phyloP scores from a whole-genome alignment of 108 stramenopile species.

The Aureococcus anophagefferens region DNA sequence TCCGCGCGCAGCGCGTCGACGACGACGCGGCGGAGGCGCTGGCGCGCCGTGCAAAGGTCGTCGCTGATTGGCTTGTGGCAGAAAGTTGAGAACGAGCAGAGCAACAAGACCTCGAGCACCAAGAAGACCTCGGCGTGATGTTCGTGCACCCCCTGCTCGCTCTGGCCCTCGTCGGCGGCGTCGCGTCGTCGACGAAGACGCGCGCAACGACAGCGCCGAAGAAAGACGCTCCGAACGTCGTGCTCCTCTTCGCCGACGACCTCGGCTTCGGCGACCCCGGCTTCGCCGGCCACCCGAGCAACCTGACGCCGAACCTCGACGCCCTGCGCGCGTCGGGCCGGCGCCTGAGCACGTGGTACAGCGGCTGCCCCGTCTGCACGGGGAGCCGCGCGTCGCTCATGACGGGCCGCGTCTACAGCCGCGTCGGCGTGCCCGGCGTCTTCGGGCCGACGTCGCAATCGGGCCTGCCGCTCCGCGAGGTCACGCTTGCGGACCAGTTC shows the following conservation, averaged over 20 bases:
- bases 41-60: no score
- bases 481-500: conserved; percentile 48
- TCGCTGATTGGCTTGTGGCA: no score
- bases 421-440: conserved; percentile 54
- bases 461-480: conserved; percentile 52
- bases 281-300: not conserved
- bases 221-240: conserved; percentile 33
- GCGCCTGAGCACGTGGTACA: conserved; percentile 54
- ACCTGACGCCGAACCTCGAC: conserved; percentile 51
- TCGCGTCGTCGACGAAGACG: no score
- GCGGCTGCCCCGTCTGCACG: conserved; percentile 53
- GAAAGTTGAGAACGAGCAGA: no score
- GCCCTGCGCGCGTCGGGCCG: conserved; percentile 36
- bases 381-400: conserved; percentile 52
- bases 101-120: no score
- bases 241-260: conserved; percentile 60
- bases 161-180: no score
- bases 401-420: conserved; percentile 55
- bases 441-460: conserved; percentile 44
- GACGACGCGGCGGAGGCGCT: no score
- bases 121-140: no score
- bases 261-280: conserved; percentile 55
- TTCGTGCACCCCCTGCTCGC: no score
- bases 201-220: no score
- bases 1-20: no score